These are phyloP conservation scores for Tylopilus plumbeoviolaceoides DNA, from an alignment of 768 basidiomycete species.

Conservation along the genomic window DNA sequence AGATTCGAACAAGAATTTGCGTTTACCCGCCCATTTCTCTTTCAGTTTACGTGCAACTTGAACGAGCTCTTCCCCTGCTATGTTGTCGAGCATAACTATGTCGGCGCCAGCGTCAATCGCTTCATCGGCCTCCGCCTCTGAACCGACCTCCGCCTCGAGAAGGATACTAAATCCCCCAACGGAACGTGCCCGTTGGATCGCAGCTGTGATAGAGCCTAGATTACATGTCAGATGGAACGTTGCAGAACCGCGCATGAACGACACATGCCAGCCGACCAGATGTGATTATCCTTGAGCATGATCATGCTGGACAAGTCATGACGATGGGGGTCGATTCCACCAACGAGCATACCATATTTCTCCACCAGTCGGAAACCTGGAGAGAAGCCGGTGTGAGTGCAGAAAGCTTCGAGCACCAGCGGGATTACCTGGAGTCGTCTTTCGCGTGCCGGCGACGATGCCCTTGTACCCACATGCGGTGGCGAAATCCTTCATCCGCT, in stretches of 20 bases:
- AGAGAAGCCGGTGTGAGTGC: slow-evolving; percentile 6
- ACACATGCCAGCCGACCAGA: slow-evolving; percentile 85
- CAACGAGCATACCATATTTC: slow-evolving; percentile 98
- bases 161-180: slow-evolving; percentile 91
- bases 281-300: slow-evolving; percentile 99
- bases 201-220: slow-evolving; percentile 84
- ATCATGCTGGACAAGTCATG: slow-evolving; percentile 99
- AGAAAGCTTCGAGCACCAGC: not conserved
- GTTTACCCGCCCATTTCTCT: slow-evolving; percentile 73
- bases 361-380: slow-evolving; percentile 89
- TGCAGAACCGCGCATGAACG: not conserved
- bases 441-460: slow-evolving; percentile 90
- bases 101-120: slow-evolving; percentile 97
- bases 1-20: slow-evolving; percentile 87
- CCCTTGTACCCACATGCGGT: slow-evolving; percentile 76
- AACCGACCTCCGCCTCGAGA: slow-evolving; percentile 90
- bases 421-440: slow-evolving; percentile 82
- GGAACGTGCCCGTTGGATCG: slow-evolving; percentile 78
- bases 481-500: slow-evolving; percentile 75
- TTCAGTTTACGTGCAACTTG: slow-evolving; percentile 66
- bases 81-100: slow-evolving; percentile 94
- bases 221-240: slow-evolving; percentile 3
- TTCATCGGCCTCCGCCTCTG: slow-evolving; percentile 89
- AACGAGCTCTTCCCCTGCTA: slow-evolving; percentile 71
- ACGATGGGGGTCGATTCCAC: slow-evolving; percentile 93